These are phyloP conservation scores for Shiraia bambusicola DNA, from an alignment of 2,329 filamentous ascomycete species.

Conservation along the genomic window DNA sequence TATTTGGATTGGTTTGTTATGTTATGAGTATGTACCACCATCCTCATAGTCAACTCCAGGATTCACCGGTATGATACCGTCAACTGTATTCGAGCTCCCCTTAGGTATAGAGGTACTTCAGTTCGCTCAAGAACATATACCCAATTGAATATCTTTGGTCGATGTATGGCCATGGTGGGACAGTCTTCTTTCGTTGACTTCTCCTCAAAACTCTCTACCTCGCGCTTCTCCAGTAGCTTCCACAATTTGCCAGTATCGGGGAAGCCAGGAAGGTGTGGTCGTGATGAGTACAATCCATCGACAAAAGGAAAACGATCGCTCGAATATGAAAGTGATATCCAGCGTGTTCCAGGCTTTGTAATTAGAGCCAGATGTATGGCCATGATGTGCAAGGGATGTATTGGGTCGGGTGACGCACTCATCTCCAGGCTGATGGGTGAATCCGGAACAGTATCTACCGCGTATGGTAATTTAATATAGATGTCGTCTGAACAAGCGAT, in stretches of 20 bases:
- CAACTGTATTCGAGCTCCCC: constrained; percentile 11
- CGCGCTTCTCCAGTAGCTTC: constrained; percentile 39
- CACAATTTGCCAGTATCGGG: constrained; percentile 43
- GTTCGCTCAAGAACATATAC: constrained; percentile 45
- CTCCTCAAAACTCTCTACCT: constrained; percentile 29
- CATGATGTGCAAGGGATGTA: constrained; percentile 44
- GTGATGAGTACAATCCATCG: constrained; percentile 1
- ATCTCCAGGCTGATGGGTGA: constrained; percentile 1
- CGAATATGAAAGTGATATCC: constrained; percentile 46
- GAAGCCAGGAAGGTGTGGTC: constrained; percentile 33
- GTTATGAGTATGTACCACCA: constrained; percentile 21
- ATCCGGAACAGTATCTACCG: constrained; percentile 15
- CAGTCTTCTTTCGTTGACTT: constrained; percentile 9
- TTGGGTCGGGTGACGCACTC: constrained; percentile 11
- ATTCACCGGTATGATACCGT: background rate
- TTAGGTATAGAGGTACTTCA: constrained; percentile 22
- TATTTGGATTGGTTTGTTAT: constrained; percentile 13
- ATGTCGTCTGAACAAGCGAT: constrained; percentile 42
- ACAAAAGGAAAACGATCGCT: constrained; percentile 45
- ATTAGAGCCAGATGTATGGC: constrained; percentile 45
- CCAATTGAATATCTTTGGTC: constrained; percentile 42
- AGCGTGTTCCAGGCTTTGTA: constrained; percentile 40
- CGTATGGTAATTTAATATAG: constrained; percentile 33
- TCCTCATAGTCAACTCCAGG: too few relatives aligned
- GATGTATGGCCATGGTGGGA: constrained; percentile 28